Evolutionary conservation across 2,329 filamentous ascomycete genomes (phyloP), one percentile per base, ranked within the genome.

Genomic region (Fonsecaea monophora): DNA sequence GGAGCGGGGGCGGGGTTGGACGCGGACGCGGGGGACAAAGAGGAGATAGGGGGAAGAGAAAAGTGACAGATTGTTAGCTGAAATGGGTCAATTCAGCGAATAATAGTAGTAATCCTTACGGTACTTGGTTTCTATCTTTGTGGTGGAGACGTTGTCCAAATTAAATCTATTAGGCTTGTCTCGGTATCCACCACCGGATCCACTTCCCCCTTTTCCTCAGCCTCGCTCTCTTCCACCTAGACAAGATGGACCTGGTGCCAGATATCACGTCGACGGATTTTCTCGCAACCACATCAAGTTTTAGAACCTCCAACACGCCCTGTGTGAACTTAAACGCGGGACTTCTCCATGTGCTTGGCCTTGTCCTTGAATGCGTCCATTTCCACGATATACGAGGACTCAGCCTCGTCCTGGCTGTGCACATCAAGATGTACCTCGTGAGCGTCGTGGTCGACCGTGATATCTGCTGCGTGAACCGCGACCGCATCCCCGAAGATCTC

Each of bases 401-500:
- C 8, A n/a, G 10, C 10, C 18, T 50, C 18, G 18, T 50, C 45
- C 45, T 50, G 18, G 45, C 6, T 50, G 45, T 50, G 45, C 45
- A 7, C n/a, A 6, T 35, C 53, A 13, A 55, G n/a, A 37, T 55
- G 53, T 12, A 55, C 53, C 30, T 55, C 12, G 25, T 55, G 53
- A 10, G 21, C 21, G 18, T 50, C 45, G 15, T 55, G 30, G 15
- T 55, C 53, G 13, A 60, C 42, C 3, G 35, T 60, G 72, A 72
- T 25, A 72, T 71, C 38, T 8, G n/a, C 40, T 1, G 58, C 15
- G 34, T 35, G 45, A 2, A 60, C 60, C 70, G 63, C 53, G 4
- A 35, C 30, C 5, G 25, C 18, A 45, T 78, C 77, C 4, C 76
- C 76, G 69, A 79, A 79, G 1, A 73, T 62, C 12, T 70, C 73